phyloP scores from a whole-genome alignment of 2,329 filamentous ascomycete species.

The Penicillium sp. region DNA sequence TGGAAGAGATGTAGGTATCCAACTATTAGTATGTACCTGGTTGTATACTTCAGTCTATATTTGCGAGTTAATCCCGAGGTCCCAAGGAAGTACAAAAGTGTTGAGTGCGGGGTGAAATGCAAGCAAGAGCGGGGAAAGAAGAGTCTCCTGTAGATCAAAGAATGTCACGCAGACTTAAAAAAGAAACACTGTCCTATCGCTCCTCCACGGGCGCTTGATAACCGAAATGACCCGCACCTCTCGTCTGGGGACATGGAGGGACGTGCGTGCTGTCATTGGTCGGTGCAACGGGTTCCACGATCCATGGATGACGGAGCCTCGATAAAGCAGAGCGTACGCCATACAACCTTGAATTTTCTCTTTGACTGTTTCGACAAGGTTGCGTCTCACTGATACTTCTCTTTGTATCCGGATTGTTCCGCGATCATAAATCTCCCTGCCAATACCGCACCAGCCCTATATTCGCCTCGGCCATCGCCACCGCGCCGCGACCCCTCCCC shows the following conservation, averaged over 20 bases:
- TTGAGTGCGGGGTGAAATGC: neutral
- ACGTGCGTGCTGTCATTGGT: constrained; percentile 37
- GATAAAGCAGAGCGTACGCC: neutral
- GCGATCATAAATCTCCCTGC: too few species aligned
- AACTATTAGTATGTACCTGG: neutral
- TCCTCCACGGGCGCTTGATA: constrained; percentile 16
- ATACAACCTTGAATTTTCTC: neutral
- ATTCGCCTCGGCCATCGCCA: constrained; percentile 15
- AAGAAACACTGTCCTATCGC: constrained; percentile 5
- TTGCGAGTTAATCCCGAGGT: too few species aligned
- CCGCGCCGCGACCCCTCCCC: constrained; percentile 10
- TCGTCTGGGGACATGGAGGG: constrained; percentile 40
- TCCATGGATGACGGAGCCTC: neutral
- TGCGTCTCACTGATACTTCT: neutral
- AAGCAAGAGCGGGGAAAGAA: neutral
- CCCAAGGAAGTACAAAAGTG: neutral
- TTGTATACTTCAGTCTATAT: neutral
- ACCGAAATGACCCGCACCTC: constrained; percentile 25
- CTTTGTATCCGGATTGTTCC: neutral
- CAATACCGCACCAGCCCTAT: neutral
- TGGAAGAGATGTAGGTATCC: neutral
- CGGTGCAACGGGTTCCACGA: constrained; percentile 1
- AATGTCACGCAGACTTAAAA: neutral
- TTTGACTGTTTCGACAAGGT: neutral
- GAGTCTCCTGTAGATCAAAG: constrained; percentile 1